Percentiles rank a stretch among this genome's conserved stretches.
These are phyloP conservation scores for Blepharisma undulans DNA, from an alignment of 169 alveolate genomes.

Conservation along the genomic window DNA sequence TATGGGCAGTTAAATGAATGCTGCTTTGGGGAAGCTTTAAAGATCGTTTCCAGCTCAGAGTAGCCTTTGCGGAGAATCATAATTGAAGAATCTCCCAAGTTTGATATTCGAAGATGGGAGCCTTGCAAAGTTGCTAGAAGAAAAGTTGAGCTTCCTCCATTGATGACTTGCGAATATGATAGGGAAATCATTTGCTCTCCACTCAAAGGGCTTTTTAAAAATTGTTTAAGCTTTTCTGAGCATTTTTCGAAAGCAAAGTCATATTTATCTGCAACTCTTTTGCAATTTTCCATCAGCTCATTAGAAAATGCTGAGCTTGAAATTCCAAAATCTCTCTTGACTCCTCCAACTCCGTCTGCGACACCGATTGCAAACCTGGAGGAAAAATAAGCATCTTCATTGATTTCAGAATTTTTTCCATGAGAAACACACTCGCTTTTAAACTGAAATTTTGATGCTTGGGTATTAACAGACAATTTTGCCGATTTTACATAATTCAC, in stretches of 20 bases:
- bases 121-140: not conserved
- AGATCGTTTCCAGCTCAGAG: not conserved
- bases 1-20: not conserved
- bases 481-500: not conserved
- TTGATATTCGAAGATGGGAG: not conserved
- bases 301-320: not conserved
- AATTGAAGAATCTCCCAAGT: not conserved
- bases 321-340: not conserved
- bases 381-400: constrained; percentile 35
- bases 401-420: constrained; percentile 1
- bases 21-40: not conserved
- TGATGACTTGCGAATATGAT: not conserved
- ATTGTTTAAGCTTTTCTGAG: too few relatives aligned
- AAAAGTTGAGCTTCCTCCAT: not conserved
- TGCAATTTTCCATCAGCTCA: constrained; percentile 3
- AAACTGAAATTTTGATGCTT: not conserved
- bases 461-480: not conserved
- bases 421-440: not conserved
- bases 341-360: constrained; percentile 35
- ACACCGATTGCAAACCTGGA: not conserved
- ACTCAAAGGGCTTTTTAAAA: too few relatives aligned
- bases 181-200: not conserved
- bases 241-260: too few relatives aligned
- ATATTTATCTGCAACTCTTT: not conserved
- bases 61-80: not conserved